Evolutionary conservation across 169 alveolate species (phyloP), one percentile per base, ranked within the genome.

Genomic region (Plasmodium knowlesi): DNA sequence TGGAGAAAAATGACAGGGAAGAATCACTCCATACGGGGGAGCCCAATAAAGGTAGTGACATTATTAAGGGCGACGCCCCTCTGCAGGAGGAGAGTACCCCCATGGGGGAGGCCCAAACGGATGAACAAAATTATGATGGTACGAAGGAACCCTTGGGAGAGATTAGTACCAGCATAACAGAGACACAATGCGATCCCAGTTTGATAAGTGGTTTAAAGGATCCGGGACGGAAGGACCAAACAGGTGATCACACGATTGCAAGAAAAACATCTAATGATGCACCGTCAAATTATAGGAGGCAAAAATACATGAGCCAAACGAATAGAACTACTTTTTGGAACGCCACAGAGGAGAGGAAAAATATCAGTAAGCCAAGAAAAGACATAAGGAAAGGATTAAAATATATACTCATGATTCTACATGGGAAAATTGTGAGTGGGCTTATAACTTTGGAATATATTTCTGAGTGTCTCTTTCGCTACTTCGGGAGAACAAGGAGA

Each of bases 351-450:
- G 74, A 83, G 28, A 70, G 30, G 32, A 70, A 83, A 67, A 39
- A 61, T 28, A 61, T 2, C 41, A 57, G 16, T 6, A 41, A 46
- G 30, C 25, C 30, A 10, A 70, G 85, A 43, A 57, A n/a, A 41
- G 93, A 70, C 0, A 86, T 86, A 86, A 32, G 41, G 81, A 76
- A 57, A 2, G 81, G 76, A 1, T 53, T 14, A 3, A 86, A 74
- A 86, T 28, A 86, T 32, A n/a, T 53, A 46, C n/a, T 86, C 22
- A 34, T 86, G 2, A 86, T 86, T 76, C 67, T 86, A 32, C 67
- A 86, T 76, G 25, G 71, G 5, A 43, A 84, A 74, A 86, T 86
- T 74, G 88, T 86, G 3, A 86, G 93, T 25, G 93, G 86, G 5
- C 25, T 86, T 19, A 37, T 73, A 50, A 76, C 32, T 28, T 53